phyloP scores from a whole-genome alignment of 2,329 filamentous ascomycete species.

The Ophiobolus disseminans region DNA sequence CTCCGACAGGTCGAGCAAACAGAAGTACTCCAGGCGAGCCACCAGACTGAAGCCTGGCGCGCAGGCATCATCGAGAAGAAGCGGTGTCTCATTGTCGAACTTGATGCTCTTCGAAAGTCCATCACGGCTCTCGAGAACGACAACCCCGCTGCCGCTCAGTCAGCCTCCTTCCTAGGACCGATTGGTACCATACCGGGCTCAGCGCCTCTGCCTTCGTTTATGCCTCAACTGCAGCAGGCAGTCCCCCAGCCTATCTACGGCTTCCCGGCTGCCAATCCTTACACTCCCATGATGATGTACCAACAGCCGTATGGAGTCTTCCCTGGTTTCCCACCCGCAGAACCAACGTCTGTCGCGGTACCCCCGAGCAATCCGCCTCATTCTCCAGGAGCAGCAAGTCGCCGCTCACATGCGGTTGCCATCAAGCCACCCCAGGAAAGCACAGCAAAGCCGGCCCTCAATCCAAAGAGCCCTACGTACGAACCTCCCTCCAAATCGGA shows the following conservation, averaged over 20 bases:
- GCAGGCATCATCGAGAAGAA: constrained; percentile 45
- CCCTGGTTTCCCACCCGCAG: constrained; percentile 22
- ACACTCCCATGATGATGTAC: constrained; percentile 38
- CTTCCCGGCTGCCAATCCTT: constrained; percentile 28
- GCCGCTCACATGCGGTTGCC: constrained; percentile 50
- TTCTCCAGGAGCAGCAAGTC: constrained; percentile 42
- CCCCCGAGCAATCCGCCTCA: constrained; percentile 21
- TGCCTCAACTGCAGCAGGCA: constrained; percentile 35
- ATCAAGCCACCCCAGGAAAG: constrained; percentile 49
- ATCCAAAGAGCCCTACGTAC: constrained; percentile 51
- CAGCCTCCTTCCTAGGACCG: constrained; percentile 15
- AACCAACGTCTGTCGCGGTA: constrained; percentile 31
- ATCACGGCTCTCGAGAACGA: constrained; percentile 38
- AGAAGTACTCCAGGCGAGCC: constrained; percentile 43
- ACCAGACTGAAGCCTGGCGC: constrained; percentile 44
- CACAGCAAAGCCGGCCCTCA: constrained; percentile 39
- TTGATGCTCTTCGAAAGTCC: constrained; percentile 45
- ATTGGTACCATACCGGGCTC: constrained; percentile 11
- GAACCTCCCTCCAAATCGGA: constrained; percentile 37
- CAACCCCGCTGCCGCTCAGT: constrained; percentile 10
- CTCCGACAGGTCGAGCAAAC: constrained; percentile 46
- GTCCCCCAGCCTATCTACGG: constrained; percentile 33
- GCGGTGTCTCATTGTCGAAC: constrained; percentile 43
- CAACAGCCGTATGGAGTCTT: constrained; percentile 30
- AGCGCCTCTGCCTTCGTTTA: constrained; percentile 22